phyloP scores from a whole-genome alignment of 306 rosid species.

The Quercus glauca region DNA sequence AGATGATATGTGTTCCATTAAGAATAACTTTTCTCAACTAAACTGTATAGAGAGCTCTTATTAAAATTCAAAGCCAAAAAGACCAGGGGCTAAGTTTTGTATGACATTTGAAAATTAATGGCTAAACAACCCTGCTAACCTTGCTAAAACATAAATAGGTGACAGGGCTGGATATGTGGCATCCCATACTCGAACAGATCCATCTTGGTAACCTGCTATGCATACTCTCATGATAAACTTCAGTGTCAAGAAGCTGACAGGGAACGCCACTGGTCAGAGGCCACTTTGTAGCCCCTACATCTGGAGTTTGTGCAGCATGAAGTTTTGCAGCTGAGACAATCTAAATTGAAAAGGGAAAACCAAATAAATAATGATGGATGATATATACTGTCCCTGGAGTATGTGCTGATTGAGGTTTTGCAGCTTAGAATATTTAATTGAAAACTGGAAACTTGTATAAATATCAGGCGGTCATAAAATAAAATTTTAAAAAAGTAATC shows the following conservation, averaged over 20 bases:
- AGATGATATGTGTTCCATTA: slow-evolving; percentile 27
- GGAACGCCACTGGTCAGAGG: slow-evolving; percentile 85
- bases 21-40: slow-evolving; percentile 10
- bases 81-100: slow-evolving; percentile 2
- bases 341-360: slow-evolving; percentile 33
- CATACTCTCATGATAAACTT: slow-evolving; percentile 54
- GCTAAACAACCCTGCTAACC: slow-evolving; percentile 38
- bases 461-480: neutral
- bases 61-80: slow-evolving; percentile 10
- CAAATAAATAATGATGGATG: neutral
- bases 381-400: neutral
- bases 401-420: neutral
- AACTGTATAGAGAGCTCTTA: slow-evolving; percentile 3
- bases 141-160: slow-evolving; percentile 49
- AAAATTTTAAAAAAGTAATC: neutral
- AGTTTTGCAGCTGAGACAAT: slow-evolving; percentile 47
- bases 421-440: slow-evolving; percentile 2
- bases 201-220: slow-evolving; percentile 84
- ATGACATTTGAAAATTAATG: slow-evolving; percentile 1
- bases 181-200: slow-evolving; percentile 83
- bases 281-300: slow-evolving; percentile 42
- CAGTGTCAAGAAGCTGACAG: slow-evolving; percentile 35
- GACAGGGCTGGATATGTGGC: slow-evolving; percentile 66
- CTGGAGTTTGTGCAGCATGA: slow-evolving; percentile 31
- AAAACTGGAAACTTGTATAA: neutral